A percentile compares a stretch with the other conserved stretches of the same genome.
Conservation (phyloP, 371 early-diverging fungal genomes). For the Apophysomyces sp. region DNA sequence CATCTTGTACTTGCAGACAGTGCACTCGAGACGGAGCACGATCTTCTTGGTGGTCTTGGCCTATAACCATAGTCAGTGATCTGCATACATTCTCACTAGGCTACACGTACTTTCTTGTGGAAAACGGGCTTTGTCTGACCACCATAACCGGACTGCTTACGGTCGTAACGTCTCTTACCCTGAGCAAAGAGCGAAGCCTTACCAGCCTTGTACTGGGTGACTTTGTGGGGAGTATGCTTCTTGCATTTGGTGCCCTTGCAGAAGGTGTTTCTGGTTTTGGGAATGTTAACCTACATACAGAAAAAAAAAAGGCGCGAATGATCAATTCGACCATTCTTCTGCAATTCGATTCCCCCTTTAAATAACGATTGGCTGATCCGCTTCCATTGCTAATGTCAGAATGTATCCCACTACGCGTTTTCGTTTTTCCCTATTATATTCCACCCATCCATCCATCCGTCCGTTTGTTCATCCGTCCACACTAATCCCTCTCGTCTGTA, state of each 20-base stretch:
- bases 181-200: conserved; percentile 98
- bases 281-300: conserved; percentile 86
- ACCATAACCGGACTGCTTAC: conserved; percentile 96
- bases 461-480: conserved; percentile 11
- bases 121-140: conserved; percentile 99
- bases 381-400: background rate
- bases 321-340: background rate
- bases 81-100: background rate
- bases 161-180: conserved; percentile 72
- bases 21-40: conserved; percentile 98
- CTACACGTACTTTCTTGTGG: conserved; percentile 63
- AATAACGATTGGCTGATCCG: background rate
- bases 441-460: conserved; percentile 2
- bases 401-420: background rate
- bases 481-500: background rate
- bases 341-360: background rate
- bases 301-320: background rate
- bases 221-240: conserved; percentile 99
- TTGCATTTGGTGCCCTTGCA: conserved; percentile 97
- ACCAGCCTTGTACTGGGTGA: conserved; percentile 99
- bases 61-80: conserved; percentile 6
- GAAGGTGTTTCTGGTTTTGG: conserved; percentile 97
- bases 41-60: conserved; percentile 99
- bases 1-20: conserved; percentile 96
- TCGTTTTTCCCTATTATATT: background rate